Evolutionary conservation across 2,329 filamentous ascomycete species (phyloP), one percentile per base, ranked within the genome.

Genomic region (Exophiala spinifera): DNA sequence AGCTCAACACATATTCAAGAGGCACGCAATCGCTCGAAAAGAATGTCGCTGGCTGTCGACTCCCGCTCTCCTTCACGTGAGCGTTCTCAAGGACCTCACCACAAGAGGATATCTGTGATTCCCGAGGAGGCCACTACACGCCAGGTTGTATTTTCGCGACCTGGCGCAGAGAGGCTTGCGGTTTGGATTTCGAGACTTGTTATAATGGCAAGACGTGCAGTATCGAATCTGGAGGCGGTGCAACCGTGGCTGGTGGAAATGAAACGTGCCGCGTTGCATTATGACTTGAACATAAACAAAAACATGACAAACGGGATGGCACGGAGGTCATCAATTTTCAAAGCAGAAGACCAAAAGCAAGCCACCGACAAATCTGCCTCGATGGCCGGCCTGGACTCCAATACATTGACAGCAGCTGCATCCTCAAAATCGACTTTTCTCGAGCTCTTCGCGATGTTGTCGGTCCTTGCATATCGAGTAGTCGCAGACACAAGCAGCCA

Each of bases 141-240:
- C 49, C 55, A 55, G 11, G 13, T 37, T 36, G 17, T 23, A 17
- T 36, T 34, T n/a, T 45, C 49, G 14, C 55, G 49, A 15, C 28
- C 75, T 13, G 91, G 92, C 0, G 75, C 91, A 0, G 88, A 95
- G 66, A 88, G 95, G 51, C 76, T 97, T 20, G 89, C 91, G 33
- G 88, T 89, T 42, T 84, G 85, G 56, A 81, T 92, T 64, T 92
- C 89, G 4, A 90, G 96, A 65, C 78, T 97, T 2, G 87, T 90
- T 57, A 76, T 89, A 52, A 74, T 96, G 37, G 91, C 90, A 7
- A 80, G 92, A 51, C 89, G 88, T 59, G 81, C 94, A 4, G 76
- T 97, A 0, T 86, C 92, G 64, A 80, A 85, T 46, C 73, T 90
- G 44, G 91, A 89, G 1, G 83, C 82, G 65, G 46, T 44, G 11